Evolutionary conservation across 371 early-diverging fungal genomes (phyloP).

Genomic region (Rhizopus arrhizus): DNA sequence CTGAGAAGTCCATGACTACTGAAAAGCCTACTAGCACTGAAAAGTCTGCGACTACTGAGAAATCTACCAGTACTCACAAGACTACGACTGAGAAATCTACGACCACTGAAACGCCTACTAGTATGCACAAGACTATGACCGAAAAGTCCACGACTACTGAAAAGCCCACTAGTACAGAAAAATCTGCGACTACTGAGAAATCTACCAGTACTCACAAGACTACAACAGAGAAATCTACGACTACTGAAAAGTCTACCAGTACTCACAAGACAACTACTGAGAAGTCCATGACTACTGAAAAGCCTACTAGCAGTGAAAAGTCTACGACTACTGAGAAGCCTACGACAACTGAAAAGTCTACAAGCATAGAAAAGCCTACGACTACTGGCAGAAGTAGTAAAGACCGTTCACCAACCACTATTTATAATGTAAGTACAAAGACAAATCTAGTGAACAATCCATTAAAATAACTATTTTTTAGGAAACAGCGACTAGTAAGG

Average conservation of each 20-base stretch:
- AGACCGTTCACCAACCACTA: not conserved
- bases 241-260: not conserved
- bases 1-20: conserved; percentile 1
- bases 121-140: not conserved
- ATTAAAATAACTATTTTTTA: not conserved
- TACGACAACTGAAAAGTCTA: not conserved
- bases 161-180: not conserved
- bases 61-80: conserved; percentile 9
- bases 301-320: conserved; percentile 1
- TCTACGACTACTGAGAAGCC: not conserved
- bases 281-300: not conserved
- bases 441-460: not conserved
- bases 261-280: conserved; percentile 4
- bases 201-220: not conserved
- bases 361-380: not conserved
- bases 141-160: conserved; percentile 12
- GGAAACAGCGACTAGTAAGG: not conserved
- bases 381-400: conserved; percentile 7
- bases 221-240: not conserved
- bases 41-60: conserved; percentile 9
- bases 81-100: not conserved
- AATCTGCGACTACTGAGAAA: conserved; percentile 7
- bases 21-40: not conserved
- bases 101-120: not conserved
- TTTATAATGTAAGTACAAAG: not conserved